Evolutionary conservation across 345 rosid genomes (phyloP).

Genomic region (Gossypium turneri): DNA sequence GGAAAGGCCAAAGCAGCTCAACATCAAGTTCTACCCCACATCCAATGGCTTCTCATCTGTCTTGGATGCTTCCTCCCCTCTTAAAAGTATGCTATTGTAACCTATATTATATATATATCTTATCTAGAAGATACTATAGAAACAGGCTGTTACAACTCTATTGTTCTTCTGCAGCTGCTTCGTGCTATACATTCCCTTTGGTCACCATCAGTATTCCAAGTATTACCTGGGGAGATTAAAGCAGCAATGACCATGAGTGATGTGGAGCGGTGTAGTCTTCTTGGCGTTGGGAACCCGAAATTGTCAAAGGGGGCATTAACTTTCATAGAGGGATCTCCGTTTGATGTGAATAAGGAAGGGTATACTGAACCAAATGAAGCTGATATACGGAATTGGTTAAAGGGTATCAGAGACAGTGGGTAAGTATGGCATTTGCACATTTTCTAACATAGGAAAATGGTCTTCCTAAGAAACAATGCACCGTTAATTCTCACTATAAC

Average conservation of each 20-base stretch:
- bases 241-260: slow-evolving; percentile 84
- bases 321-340: slow-evolving; percentile 61
- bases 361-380: slow-evolving; percentile 60
- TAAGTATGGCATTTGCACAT: slow-evolving; percentile 30
- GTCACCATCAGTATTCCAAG: slow-evolving; percentile 66
- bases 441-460: not conserved
- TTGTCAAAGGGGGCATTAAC: slow-evolving; percentile 47
- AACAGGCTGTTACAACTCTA: not conserved
- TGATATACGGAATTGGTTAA: slow-evolving; percentile 89
- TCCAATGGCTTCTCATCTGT: slow-evolving; percentile 91
- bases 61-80: slow-evolving; percentile 99
- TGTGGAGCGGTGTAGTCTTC: slow-evolving; percentile 61
- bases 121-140: slow-evolving; percentile 11
- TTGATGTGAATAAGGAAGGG: slow-evolving; percentile 57
- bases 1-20: slow-evolving; percentile 49
- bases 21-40: slow-evolving; percentile 41
- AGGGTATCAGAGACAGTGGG: slow-evolving; percentile 98
- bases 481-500: no score
- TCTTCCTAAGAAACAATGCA: not conserved
- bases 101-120: slow-evolving; percentile 1
- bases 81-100: slow-evolving; percentile 50
- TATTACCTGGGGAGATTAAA: slow-evolving; percentile 66
- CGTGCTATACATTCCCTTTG: slow-evolving; percentile 82
- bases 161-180: slow-evolving; percentile 64
- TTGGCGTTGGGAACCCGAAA: slow-evolving; percentile 72